Evolutionary conservation across 1,284 basidiomycete species (phyloP).

Genomic region (Rugosomyces carneus): DNA sequence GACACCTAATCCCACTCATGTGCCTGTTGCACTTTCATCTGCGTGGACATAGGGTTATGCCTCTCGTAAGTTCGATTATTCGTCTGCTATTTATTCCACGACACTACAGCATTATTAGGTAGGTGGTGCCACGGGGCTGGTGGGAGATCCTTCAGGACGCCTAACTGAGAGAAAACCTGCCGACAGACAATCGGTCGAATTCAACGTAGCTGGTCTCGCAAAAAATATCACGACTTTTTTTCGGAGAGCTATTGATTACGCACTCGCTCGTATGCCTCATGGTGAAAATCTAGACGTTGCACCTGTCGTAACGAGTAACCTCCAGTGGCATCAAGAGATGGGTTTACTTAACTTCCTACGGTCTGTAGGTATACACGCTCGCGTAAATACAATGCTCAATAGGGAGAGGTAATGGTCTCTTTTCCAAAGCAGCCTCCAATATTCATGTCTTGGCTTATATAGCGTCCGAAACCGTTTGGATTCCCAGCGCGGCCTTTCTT

Average conservation of each 20-base stretch:
- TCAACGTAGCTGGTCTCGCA: conserved; percentile 68
- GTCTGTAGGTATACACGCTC: conserved; percentile 73
- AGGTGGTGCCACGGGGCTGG: conserved; percentile 93
- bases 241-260: conserved; percentile 56
- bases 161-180: conserved; percentile 77
- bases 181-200: conserved; percentile 48
- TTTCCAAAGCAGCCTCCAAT: conserved; percentile 2
- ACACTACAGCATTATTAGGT: conserved; percentile 47
- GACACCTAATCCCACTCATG: conserved; percentile 88
- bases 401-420: conserved; percentile 70
- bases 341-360: conserved; percentile 83
- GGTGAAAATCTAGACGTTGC: conserved; percentile 19
- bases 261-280: conserved; percentile 30
- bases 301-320: conserved; percentile 72
- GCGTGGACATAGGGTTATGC: conserved; percentile 75
- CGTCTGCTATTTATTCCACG: neutral
- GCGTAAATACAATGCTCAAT: conserved; percentile 87
- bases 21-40: conserved; percentile 84
- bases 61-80: conserved; percentile 53
- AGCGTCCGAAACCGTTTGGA: conserved; percentile 85
- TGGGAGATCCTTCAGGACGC: conserved; percentile 94
- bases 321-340: conserved; percentile 75
- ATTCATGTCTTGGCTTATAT: conserved; percentile 2
- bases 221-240: conserved; percentile 73
- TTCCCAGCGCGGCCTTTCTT: conserved; percentile 82